Evolutionary conservation across 129 eudicot genomes (phyloP), one percentile per base, ranked within the genome.

Genomic region (Smallanthus sonchifolius): DNA sequence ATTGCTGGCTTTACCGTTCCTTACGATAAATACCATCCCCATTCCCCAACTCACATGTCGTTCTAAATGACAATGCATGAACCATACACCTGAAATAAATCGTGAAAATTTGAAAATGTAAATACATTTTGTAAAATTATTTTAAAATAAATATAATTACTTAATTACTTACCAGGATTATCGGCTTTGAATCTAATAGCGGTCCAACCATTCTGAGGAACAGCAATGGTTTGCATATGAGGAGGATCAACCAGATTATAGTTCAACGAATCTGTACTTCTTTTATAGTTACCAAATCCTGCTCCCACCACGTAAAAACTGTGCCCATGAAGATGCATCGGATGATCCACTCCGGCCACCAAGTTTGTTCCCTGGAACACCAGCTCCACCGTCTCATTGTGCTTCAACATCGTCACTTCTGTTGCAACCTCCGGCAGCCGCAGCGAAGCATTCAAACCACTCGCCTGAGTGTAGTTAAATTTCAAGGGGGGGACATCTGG

Each of bases 161-260:
- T n/a, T n/a, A 24, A 11, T 6, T 14, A 49, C 55, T 16, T 83
- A 86, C 88, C 86, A 45, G 95, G 95, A 70, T 88, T 88, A 52
- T 84, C 24, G 0, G 97, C 94, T 64, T 60, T 72, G 80, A 91
- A 91, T 81, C 97, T 79, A 35, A 91, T 82, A 40, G 91, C 85
- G 5, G 94, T 75, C 97, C 97, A 91, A 0, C 89, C 97, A 49
- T 80, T 83, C 17, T 59, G 72, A 10, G 97, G 88, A 55, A 91
- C 97, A 10, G 83, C 83, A 59, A 87, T 82, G 3, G 94, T 91
- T 14, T 91, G 83, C 83, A 71, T 77, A 4, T 44, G 28, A 7
- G 91, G 97, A 32, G 94, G 97, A 45, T 91, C 94, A 0, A 85
- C 81, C 37, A 91, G 66, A 70, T 91, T 91, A 57, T 85, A 91